These are phyloP conservation scores for Boletus sp. DNA, from an alignment of 768 basidiomycete genomes.

Conservation along the genomic window DNA sequence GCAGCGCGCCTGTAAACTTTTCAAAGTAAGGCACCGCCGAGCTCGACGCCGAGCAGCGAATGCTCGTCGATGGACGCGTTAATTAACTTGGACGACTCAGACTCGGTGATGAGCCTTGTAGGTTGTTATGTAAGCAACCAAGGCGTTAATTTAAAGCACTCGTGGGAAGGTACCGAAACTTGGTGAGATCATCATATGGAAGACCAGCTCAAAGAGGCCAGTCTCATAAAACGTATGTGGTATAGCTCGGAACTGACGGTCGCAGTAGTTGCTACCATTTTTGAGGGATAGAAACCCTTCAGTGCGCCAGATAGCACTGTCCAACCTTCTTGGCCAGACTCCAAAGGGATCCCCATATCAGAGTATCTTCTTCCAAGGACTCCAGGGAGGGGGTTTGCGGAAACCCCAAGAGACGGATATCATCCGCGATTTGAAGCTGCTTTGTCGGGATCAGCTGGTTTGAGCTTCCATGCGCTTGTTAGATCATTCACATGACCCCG, in stretches of 20 bases:
- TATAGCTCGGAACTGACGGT: conserved; percentile 7
- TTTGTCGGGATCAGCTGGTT: conserved; percentile 86
- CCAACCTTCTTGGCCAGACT: conserved; percentile 81
- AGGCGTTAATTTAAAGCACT: conserved; percentile 2
- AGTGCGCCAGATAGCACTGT: conserved; percentile 82
- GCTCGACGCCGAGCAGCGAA: not conserved
- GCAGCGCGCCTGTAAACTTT: not conserved
- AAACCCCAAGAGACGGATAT: conserved; percentile 61
- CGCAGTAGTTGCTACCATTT: conserved; percentile 74
- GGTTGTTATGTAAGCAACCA: conserved; percentile 29
- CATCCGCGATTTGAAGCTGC: conserved; percentile 77
- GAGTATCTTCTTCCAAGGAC: conserved; percentile 68
- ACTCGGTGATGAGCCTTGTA: not conserved
- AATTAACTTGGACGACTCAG: conserved; percentile 9
- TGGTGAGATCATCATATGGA: conserved; percentile 29
- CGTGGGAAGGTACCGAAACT: conserved; percentile 19
- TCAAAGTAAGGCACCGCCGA: not conserved
- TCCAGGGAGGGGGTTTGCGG: conserved; percentile 56
- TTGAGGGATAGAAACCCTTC: conserved; percentile 84
- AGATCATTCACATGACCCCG: conserved; percentile 15
- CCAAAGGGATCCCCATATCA: conserved; percentile 68
- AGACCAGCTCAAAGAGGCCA: conserved; percentile 40
- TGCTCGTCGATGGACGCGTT: conserved; percentile 17
- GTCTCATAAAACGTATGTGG: conserved; percentile 4
- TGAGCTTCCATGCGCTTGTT: conserved; percentile 32